Evolutionary conservation across 768 basidiomycete species (phyloP), one percentile per base, ranked within the genome.

Genomic region (Suillus paluster): DNA sequence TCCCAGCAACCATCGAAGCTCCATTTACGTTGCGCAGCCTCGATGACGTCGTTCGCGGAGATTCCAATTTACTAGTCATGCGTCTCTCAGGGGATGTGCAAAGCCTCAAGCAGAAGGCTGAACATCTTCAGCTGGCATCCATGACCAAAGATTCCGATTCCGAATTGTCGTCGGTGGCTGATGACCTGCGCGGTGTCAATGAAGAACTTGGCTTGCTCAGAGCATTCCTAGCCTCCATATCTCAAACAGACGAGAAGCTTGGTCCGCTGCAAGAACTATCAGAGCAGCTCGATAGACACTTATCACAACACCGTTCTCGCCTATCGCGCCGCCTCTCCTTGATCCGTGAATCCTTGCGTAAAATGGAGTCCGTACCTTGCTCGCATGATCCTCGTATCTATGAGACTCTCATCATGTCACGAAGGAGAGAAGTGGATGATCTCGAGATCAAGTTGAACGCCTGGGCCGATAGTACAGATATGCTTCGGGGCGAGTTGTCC

Each of bases 41-140:
- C 41, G 89, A 96, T 69, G 82, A 84, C 45, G 77, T 79, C 58
- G 87, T 93, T 61, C 87, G 92, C 34, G 71, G 82, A 14, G 87
- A 92, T 70, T 83, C 83, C 49, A 92, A 94, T 71, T 74, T 84
- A n/a, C 86, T 85, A 67, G 77, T 86, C 54, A 85, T 93, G 77
- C 78, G 83, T 61, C 80, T 93, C 17, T 79, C 79, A 4, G 86
- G 85, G n/a, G 79, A 75, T 33, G 61, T 86, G 39, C 84, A 86
- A 58, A 71, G 69, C 11, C 71, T 93, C 36, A 72, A 79, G 21
- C 80, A 81, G 59, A 80, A 83, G 46, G 75, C 78, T 15, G 73
- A 78, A 34, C 82, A 84, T 63, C 74, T 90, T 60, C 77, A 78
- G 27, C 73, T 89, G 21, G 83, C 85, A 15, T 76, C 76, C 38